These are phyloP conservation scores for Rhizopogon roseolus DNA, from an alignment of 768 basidiomycete species.

Conservation along the genomic window DNA sequence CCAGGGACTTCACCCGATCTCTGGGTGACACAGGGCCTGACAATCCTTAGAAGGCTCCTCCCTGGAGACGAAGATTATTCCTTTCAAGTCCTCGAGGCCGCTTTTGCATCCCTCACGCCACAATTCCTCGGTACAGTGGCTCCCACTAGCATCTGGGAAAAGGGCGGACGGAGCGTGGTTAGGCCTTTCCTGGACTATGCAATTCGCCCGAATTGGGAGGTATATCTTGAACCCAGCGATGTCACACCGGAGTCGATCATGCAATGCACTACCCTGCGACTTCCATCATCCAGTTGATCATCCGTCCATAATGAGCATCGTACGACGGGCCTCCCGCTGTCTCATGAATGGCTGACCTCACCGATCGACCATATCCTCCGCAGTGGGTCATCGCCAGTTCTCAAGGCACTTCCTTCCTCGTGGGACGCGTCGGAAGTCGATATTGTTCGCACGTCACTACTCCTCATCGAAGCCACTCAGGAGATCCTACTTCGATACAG, in stretches of 20 bases:
- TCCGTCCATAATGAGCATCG: constrained; percentile 17
- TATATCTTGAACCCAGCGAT: constrained; percentile 46
- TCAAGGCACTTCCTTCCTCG: constrained; percentile 56
- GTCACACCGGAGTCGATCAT: constrained; percentile 52
- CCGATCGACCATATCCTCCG: constrained; percentile 78
- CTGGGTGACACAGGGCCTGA: constrained; percentile 65
- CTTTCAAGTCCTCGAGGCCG: constrained; percentile 28
- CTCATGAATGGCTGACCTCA: constrained; percentile 61
- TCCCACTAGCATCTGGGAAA: constrained; percentile 43
- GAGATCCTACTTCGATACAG: constrained; percentile 40
- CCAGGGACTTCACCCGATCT: constrained; percentile 52
- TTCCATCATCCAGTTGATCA: constrained; percentile 12
- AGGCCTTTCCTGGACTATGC: constrained; percentile 55
- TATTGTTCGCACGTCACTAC: constrained; percentile 62
- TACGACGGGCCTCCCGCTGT: constrained; percentile 39
- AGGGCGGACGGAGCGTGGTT: constrained; percentile 36
- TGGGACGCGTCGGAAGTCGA: constrained; percentile 85
- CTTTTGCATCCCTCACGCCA: constrained; percentile 13
- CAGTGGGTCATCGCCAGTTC: constrained; percentile 69
- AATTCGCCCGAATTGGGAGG: constrained; percentile 35
- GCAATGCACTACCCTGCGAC: constrained; percentile 50
- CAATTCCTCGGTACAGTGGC: constrained; percentile 17
- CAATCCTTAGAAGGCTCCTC: constrained; percentile 48
- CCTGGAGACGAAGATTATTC: constrained; percentile 75
- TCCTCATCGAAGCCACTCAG: constrained; percentile 50